These are phyloP conservation scores for Beauveria sp. DNA, from an alignment of 2,329 filamentous ascomycete genomes.

Conservation along the genomic window DNA sequence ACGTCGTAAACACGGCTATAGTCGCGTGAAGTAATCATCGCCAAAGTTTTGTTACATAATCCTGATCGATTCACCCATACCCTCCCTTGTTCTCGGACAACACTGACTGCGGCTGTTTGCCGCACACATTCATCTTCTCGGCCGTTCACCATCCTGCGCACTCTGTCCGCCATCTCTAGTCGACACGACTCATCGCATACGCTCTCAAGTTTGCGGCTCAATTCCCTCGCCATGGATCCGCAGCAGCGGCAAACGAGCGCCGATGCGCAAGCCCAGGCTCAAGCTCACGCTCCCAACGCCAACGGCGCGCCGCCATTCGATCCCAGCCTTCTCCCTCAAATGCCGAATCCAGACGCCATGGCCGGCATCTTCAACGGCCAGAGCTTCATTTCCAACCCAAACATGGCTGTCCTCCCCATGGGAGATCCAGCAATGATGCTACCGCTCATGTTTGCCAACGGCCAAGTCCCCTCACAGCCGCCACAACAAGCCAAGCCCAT, in stretches of 20 bases:
- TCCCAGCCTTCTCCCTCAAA: constrained; percentile 16
- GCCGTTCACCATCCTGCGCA: neutral
- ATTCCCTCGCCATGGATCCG: neutral
- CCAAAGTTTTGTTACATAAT: too few species aligned
- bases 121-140: neutral
- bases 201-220: neutral
- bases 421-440: constrained; percentile 23
- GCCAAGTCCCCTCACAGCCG: constrained; percentile 13
- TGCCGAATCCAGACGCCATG: constrained; percentile 18
- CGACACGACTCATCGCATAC: neutral
- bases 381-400: neutral
- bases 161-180: neutral
- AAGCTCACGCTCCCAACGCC: constrained; percentile 12
- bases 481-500: constrained; percentile 19
- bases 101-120: constrained; percentile 1
- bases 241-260: neutral
- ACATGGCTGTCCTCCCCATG: constrained; percentile 17
- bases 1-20: neutral
- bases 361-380: constrained; percentile 12
- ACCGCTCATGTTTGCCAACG: constrained; percentile 25
- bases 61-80: neutral
- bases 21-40: neutral
- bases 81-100: neutral
- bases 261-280: constrained; percentile 7
- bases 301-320: constrained; percentile 17